Evolutionary conservation across 805 yeast genomes (phyloP).

Genomic region (Candida multigemmis): DNA sequence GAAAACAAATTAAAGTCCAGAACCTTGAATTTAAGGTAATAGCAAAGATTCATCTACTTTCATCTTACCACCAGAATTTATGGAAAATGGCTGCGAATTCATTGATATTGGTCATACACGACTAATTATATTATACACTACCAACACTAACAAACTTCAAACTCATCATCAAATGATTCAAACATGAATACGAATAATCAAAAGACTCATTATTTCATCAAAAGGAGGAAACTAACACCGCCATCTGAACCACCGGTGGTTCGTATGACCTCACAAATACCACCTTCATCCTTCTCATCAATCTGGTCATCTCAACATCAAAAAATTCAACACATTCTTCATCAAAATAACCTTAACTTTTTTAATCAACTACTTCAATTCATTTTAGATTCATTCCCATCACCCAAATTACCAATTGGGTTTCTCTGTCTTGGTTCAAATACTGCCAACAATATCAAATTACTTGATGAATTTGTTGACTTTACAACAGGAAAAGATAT

Average conservation of each 20-base stretch:
- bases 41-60: too few species aligned
- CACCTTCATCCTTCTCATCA: neutral
- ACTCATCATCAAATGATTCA: too few species aligned
- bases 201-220: slow-evolving; percentile 23
- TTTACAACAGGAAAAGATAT: slow-evolving; percentile 4
- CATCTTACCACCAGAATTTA: too few species aligned
- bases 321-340: neutral
- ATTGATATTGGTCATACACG: too few species aligned
- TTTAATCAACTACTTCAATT: neutral
- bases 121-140: too few species aligned
- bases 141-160: too few species aligned
- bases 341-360: neutral
- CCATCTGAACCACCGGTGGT: neutral
- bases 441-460: slow-evolving; percentile 30
- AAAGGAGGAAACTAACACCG: slow-evolving; percentile 1
- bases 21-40: too few species aligned
- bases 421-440: slow-evolving; percentile 29
- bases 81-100: too few species aligned
- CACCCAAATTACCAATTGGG: slow-evolving; percentile 17
- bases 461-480: slow-evolving; percentile 23
- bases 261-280: slow-evolving; percentile 1
- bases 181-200: slow-evolving; percentile 14
- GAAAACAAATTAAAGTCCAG: too few species aligned
- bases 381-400: slow-evolving; percentile 1
- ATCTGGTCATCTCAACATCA: slow-evolving; percentile 1